A percentile compares a stretch with the other conserved stretches of the same genome.
These are phyloP conservation scores for Colletotrichum sp. DNA, from an alignment of 2,329 filamentous ascomycete species.

Conservation along the genomic window DNA sequence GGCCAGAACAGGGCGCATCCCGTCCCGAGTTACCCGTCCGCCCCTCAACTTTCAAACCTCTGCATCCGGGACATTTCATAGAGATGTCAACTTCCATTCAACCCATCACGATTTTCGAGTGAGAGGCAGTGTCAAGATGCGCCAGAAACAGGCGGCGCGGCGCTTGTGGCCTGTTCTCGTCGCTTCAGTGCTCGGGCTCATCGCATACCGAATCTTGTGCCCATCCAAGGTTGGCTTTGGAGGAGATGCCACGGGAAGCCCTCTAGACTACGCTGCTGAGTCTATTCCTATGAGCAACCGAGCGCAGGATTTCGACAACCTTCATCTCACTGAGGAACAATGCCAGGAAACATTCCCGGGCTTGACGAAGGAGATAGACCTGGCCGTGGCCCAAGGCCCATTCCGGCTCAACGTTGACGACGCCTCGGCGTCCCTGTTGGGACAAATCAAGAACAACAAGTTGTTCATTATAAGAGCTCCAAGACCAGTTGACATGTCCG, in stretches of 20 bases:
- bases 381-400: constrained; percentile 46
- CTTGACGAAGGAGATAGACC: constrained; percentile 50
- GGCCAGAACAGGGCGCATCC: not conserved
- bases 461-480: constrained; percentile 51
- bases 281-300: not conserved
- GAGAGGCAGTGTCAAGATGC: not conserved
- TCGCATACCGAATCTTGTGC: not conserved
- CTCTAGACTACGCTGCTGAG: not conserved
- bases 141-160: not conserved
- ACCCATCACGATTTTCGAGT: not conserved
- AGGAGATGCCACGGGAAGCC: not conserved
- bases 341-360: constrained; percentile 51
- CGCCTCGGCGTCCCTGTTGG: constrained; percentile 36
- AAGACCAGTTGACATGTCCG: constrained; percentile 42
- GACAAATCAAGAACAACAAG: constrained; percentile 35
- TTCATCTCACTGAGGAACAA: constrained; percentile 45
- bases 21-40: not conserved
- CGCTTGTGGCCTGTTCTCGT: not conserved
- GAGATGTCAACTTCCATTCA: not conserved
- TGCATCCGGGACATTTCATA: not conserved
- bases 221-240: not conserved
- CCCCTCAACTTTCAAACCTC: not conserved
- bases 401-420: constrained; percentile 41
- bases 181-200: not conserved
- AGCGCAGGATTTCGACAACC: constrained; percentile 28